Base-by-base conservation (phyloP, 345 rosid genomes). In the Angophora floribunda region DNA sequence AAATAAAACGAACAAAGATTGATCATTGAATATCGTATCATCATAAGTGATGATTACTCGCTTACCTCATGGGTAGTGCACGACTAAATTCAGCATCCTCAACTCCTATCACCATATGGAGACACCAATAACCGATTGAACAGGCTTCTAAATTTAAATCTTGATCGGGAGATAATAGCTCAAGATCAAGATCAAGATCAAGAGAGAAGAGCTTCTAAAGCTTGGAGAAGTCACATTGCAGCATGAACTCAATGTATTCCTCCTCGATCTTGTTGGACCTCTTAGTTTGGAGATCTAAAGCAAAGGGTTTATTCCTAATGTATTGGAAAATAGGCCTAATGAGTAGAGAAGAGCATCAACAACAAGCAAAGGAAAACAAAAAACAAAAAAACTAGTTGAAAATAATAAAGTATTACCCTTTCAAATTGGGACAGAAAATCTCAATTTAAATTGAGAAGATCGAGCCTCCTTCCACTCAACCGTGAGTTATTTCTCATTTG, bases 1-100 rank as follows among this genome's bases (percentile, higher is more conserved):
- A 28, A 28, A 28, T 0, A 5, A 7, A 28, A 63, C 4, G 1
- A 28, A 28, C 6, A 7, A 3, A 0, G 0, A 32, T 17, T 0
- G 2, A 28, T 63, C 6, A 28, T 6, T 7, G 6, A 28, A 63
- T 28, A 1, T 13, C 12, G 16, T 4, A 63, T 63, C n/a, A 28
- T 63, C 17, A 63, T 63, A 63, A 13, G 70, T 63, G 32, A 63
- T 61, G 13, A 28, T 0, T 32, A 61, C 32, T 61, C 8, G 36
- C 4, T 61, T 28, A 4, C 70, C 30, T 6, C 13, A 12, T 28
- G 9, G 14, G 2, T 32, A 13, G 1, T 1, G 1, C 36, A 61
- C 13, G 9, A 7, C 15, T 28, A 61, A 13, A 7, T 61, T 61
- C 0, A 28, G 0, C 0, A 4, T 61, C 2, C 1, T 28, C 70